Base-by-base conservation (phyloP, 2,329 filamentous ascomycete species). In the Alternaria solani region DNA sequence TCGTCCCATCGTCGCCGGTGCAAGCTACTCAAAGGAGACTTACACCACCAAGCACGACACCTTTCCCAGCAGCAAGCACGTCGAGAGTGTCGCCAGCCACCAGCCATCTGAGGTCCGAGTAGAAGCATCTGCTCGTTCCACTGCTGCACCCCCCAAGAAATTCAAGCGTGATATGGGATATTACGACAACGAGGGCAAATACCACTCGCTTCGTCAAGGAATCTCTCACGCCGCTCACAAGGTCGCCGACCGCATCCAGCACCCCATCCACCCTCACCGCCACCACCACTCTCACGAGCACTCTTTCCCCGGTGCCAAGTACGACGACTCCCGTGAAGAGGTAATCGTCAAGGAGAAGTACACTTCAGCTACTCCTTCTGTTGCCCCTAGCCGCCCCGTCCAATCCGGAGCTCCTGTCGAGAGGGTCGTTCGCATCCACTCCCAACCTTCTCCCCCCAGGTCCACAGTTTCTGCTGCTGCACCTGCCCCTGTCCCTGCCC, bases 101-200 rank as follows among this genome's bases (percentile, higher is more conserved):
- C 78, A 79, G 76, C 68, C 76, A 67, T 59, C 71, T 53, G 76
- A 86, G 72, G 81, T 86, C 73, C 82, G 81, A 76, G 82, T 85
- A 80, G 78, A 83, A 65, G 75, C 72, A 55, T 75, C 81, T 76
- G 76, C 80, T 71, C 81, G 80, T 68, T 80, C 82, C 70, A 85
- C 85, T 75, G 80, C 84, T 75, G 84, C 87, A 75, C 74, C 80
- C 68, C 78, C 81, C 64, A 80, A 79, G 70, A 78, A 80, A 70
- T 80, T 80, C 77, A 81, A 82, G 78, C 81, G 80, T 85, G 88
- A 89, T 77, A 91, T 91, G 89, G 89, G 89, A 85, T 91, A 91
- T 84, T 91, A 91, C 88, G 89, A 91, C 87, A 87, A 91, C 83
- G 88, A 91, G 80, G 89, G 89, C 77, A 86, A 91, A 72, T 91